A percentile compares a stretch with the other conserved stretches of the same genome.
Evolutionary conservation across 2,329 filamentous ascomycete species (phyloP).

Genomic region (Trichophyton verrucosum): DNA sequence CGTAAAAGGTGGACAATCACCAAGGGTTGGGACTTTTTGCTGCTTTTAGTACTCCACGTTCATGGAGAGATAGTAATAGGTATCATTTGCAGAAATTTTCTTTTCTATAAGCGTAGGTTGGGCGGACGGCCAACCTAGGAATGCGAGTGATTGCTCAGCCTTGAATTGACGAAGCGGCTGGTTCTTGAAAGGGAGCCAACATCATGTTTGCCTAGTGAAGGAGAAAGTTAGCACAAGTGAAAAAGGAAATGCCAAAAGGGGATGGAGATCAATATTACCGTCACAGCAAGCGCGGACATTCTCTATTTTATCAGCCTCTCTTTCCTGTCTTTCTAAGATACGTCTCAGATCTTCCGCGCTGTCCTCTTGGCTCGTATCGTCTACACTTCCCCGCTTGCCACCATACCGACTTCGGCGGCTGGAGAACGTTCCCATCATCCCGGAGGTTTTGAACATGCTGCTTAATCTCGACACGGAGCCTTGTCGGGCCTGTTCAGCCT

Average conservation of each 20-base stretch:
- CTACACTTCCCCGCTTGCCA: slow-evolving; percentile 29
- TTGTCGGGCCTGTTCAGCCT: slow-evolving; percentile 26
- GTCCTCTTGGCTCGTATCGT: slow-evolving; percentile 42
- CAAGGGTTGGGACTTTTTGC: neutral
- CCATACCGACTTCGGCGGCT: slow-evolving; percentile 34
- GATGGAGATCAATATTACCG: slow-evolving; percentile 53
- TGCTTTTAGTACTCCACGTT: neutral
- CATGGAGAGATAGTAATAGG: neutral
- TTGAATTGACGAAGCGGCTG: slow-evolving; percentile 29
- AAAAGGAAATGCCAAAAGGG: neutral
- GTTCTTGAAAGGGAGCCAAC: slow-evolving; percentile 39
- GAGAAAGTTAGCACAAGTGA: slow-evolving; percentile 12
- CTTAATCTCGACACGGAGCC: slow-evolving; percentile 37
- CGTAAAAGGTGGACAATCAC: slow-evolving; percentile 2
- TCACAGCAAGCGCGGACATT: slow-evolving; percentile 97
- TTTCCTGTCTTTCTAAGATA: slow-evolving; percentile 55
- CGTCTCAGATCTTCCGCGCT: slow-evolving; percentile 72
- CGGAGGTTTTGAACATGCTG: slow-evolving; percentile 35
- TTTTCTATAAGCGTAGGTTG: neutral
- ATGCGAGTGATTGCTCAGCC: slow-evolving; percentile 16
- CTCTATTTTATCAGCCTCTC: slow-evolving; percentile 68
- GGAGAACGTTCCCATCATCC: slow-evolving; percentile 40
- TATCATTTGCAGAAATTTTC: neutral
- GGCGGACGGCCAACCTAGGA: neutral
- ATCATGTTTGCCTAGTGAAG: slow-evolving; percentile 56